These are phyloP conservation scores for Spathaspora jeffriesii DNA, from an alignment of 1,139 yeast species.

Conservation along the genomic window DNA sequence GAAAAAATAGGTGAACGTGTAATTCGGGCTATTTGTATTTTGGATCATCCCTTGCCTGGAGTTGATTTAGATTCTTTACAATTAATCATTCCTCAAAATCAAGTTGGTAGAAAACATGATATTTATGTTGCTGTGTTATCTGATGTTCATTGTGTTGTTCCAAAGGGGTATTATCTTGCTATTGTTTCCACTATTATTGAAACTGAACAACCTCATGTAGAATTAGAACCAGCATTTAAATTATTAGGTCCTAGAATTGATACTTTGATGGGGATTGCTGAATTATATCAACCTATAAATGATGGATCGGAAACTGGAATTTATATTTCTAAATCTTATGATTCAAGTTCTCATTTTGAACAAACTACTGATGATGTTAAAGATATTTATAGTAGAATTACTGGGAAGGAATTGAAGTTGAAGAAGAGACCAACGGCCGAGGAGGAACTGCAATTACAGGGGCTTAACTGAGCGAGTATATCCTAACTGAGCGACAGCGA, in stretches of 20 bases:
- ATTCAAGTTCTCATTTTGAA: slow-evolving; percentile 95
- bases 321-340: slow-evolving; percentile 86
- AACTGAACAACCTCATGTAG: slow-evolving; percentile 91
- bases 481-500: too few relatives aligned
- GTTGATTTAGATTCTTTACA: slow-evolving; percentile 92
- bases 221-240: slow-evolving; percentile 93
- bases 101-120: slow-evolving; percentile 90
- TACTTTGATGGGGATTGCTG: slow-evolving; percentile 96
- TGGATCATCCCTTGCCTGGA: slow-evolving; percentile 87
- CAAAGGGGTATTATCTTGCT: slow-evolving; percentile 89
- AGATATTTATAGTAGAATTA: slow-evolving; percentile 88
- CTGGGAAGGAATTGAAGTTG: slow-evolving; percentile 88
- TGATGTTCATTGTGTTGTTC: slow-evolving; percentile 86
- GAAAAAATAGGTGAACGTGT: slow-evolving; percentile 83
- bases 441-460: slow-evolving; percentile 41
- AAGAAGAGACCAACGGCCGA: slow-evolving; percentile 70
- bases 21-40: slow-evolving; percentile 91
- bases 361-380: slow-evolving; percentile 96
- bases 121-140: slow-evolving; percentile 93
- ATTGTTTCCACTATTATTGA: slow-evolving; percentile 94
- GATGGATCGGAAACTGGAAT: slow-evolving; percentile 84
- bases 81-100: slow-evolving; percentile 95
- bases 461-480: too few relatives aligned
- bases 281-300: slow-evolving; percentile 80
- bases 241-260: slow-evolving; percentile 78